Conservation (phyloP, 441 rosid species). For the Croton setiger region DNA sequence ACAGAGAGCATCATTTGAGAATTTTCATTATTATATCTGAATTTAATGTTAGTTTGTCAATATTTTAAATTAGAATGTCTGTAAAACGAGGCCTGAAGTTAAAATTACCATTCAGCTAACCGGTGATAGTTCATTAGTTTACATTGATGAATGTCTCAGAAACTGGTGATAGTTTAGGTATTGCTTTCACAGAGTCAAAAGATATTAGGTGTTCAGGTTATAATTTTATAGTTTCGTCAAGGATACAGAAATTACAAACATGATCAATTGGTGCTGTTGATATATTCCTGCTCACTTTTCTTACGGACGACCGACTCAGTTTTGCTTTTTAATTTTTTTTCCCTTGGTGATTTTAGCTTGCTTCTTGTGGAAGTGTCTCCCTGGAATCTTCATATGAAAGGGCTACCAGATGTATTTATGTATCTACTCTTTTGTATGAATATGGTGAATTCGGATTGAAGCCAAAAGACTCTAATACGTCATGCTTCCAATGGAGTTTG, state of each 20-base stretch:
- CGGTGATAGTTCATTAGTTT: not conserved
- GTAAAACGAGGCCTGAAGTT: not conserved
- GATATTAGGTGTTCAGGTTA: not conserved
- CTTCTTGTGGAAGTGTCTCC: constrained; percentile 44
- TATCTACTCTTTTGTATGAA: constrained; percentile 49
- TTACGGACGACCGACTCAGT: not conserved
- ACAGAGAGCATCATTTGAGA: not conserved
- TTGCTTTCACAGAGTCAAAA: not conserved
- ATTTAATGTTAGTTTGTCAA: not conserved
- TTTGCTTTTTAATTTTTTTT: not conserved
- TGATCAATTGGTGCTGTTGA: not conserved
- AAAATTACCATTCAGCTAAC: not conserved
- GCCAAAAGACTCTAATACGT: constrained; percentile 22
- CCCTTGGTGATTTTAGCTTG: constrained; percentile 30
- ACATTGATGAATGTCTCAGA: not conserved
- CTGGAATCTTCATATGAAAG: constrained; percentile 56
- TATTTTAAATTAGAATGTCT: not conserved
- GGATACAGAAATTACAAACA: not conserved
- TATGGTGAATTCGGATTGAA: constrained; percentile 33
- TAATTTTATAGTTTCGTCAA: not conserved
- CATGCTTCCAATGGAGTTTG: constrained; percentile 43
- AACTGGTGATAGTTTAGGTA: not conserved
- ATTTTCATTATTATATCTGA: not conserved
- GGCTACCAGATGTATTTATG: constrained; percentile 44
- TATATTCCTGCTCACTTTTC: not conserved